These are phyloP conservation scores for Rauvolfia tetraphylla DNA, from an alignment of 257 asterid species.

Conservation along the genomic window DNA sequence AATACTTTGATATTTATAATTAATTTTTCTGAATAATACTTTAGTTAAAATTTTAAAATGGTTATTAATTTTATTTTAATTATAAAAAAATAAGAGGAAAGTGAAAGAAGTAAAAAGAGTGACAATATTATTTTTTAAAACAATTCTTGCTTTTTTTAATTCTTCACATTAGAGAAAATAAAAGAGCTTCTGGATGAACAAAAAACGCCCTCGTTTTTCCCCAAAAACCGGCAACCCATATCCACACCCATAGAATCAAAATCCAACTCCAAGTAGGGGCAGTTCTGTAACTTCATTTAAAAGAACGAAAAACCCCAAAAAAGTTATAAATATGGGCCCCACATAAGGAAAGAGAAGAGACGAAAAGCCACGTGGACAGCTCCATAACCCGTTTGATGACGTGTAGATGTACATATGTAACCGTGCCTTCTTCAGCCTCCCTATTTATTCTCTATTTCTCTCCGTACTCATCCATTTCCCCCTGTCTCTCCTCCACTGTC, in stretches of 20 bases:
- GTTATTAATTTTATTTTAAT: no score
- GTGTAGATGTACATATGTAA: conserved; percentile 6
- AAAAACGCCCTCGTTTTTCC: no score
- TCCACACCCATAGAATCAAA: not conserved
- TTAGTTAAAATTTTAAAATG: no score
- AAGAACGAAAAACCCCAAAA: not conserved
- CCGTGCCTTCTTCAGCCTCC: conserved; percentile 4
- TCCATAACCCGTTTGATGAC: conserved; percentile 6
- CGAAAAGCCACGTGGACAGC: not conserved
- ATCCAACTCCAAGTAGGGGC: not conserved
- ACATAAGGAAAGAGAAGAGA: not conserved
- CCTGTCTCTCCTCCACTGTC: conserved; percentile 21
- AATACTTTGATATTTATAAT: no score
- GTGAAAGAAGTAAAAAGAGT: no score
- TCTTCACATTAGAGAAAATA: no score
- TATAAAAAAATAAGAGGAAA: no score
- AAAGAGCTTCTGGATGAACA: no score
- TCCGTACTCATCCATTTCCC: conserved; percentile 50
- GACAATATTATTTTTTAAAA: no score
- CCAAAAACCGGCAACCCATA: not conserved
- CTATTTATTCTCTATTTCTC: conserved; percentile 16
- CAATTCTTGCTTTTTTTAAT: no score
- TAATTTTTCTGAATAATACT: no score
- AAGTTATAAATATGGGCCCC: no score
- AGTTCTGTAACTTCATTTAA: not conserved